phyloP scores from a whole-genome alignment of 345 rosid species.

The Anastatica hierochuntica region DNA sequence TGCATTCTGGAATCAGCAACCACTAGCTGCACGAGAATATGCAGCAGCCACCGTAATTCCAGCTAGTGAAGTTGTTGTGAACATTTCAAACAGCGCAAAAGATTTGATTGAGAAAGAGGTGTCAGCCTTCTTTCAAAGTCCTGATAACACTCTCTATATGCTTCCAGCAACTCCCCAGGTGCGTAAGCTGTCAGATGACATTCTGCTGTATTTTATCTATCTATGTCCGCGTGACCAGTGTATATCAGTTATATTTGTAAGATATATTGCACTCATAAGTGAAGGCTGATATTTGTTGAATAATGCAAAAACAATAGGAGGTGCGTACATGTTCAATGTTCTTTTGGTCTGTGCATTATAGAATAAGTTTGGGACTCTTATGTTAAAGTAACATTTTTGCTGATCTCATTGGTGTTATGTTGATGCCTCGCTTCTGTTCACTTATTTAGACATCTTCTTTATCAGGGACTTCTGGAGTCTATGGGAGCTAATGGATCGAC shows the following conservation, averaged over 20 bases:
- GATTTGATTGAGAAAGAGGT: constrained; percentile 76
- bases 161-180: constrained; percentile 96
- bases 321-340: background rate
- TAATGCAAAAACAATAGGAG: too few species aligned
- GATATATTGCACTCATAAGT: background rate
- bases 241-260: too few species aligned
- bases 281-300: too few species aligned
- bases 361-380: background rate
- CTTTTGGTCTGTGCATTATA: background rate
- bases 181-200: constrained; percentile 16
- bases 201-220: background rate
- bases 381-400: background rate
- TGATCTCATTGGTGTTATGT: background rate
- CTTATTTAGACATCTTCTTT: constrained; percentile 14
- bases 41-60: constrained; percentile 82
- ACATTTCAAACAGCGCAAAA: constrained; percentile 68
- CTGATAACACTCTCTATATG: constrained; percentile 81
- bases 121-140: constrained; percentile 71
- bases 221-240: too few species aligned
- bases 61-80: constrained; percentile 55
- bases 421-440: constrained; percentile 2
- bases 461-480: constrained; percentile 88
- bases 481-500: constrained; percentile 84
- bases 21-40: constrained; percentile 71
- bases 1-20: constrained; percentile 86